These are phyloP conservation scores for Schwanniomyces occidentalis DNA, from an alignment of 805 yeast species.

Conservation along the genomic window DNA sequence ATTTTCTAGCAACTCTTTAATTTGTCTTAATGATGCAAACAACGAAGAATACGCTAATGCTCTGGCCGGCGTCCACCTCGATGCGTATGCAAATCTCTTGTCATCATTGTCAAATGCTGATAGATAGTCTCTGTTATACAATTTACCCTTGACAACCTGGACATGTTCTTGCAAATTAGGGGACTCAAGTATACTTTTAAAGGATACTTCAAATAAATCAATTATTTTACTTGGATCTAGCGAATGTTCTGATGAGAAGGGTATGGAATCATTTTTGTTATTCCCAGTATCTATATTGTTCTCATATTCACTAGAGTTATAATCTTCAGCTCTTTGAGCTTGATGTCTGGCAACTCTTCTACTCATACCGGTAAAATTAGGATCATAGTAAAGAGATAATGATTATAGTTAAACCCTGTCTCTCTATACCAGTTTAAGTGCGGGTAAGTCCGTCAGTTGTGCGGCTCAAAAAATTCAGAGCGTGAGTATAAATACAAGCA, in stretches of 20 bases:
- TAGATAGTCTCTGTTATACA: constrained; percentile 69
- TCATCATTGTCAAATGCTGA: constrained; percentile 65
- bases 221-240: constrained; percentile 37
- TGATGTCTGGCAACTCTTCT: constrained; percentile 32
- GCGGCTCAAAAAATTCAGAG: constrained; percentile 2
- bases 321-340: constrained; percentile 16
- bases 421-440: constrained; percentile 4
- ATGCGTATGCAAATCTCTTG: constrained; percentile 73
- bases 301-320: background rate
- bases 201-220: constrained; percentile 33
- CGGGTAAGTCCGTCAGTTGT: constrained; percentile 14
- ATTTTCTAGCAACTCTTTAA: constrained; percentile 37
- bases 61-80: constrained; percentile 85
- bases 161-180: constrained; percentile 44
- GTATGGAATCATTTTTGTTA: constrained; percentile 22
- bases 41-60: constrained; percentile 73
- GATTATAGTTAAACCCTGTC: constrained; percentile 1
- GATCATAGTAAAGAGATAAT: background rate
- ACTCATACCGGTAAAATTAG: constrained; percentile 20
- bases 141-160: constrained; percentile 68
- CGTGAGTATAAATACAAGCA: constrained; percentile 10
- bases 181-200: constrained; percentile 33
- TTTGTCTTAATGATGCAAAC: constrained; percentile 50
- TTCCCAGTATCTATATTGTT: background rate
- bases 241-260: constrained; percentile 32